phyloP scores from a whole-genome alignment of 2,329 filamentous ascomycete species.

The Epicoccum sorghinum region DNA sequence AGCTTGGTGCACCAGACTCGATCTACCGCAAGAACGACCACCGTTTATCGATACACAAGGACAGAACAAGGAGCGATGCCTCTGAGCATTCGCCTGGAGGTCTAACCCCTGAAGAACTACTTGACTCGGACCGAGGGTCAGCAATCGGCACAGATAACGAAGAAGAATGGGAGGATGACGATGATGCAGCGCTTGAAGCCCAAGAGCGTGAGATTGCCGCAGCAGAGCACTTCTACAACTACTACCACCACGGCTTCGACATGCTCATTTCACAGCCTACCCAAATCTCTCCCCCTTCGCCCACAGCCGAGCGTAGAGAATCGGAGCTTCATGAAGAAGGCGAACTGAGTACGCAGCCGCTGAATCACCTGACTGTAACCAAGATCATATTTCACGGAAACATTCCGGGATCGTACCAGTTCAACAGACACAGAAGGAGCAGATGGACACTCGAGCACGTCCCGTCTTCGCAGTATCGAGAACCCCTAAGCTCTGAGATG shows the following conservation, averaged over 20 bases:
- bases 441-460: conserved; percentile 76
- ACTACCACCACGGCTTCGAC: conserved; percentile 95
- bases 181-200: conserved; percentile 58
- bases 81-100: conserved; percentile 41
- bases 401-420: conserved; percentile 92
- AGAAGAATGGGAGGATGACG: conserved; percentile 55
- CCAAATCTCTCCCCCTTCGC: conserved; percentile 52
- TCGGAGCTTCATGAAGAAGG: conserved; percentile 31
- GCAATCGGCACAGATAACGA: conserved; percentile 47
- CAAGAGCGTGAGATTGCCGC: conserved; percentile 66
- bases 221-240: conserved; percentile 88
- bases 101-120: conserved; percentile 37
- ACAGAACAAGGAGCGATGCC: conserved; percentile 44
- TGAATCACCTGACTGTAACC: conserved; percentile 77
- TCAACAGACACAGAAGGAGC: conserved; percentile 90
- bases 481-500: conserved; percentile 74
- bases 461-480: conserved; percentile 50
- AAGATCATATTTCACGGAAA: conserved; percentile 96
- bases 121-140: conserved; percentile 43
- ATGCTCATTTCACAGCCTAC: conserved; percentile 83
- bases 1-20: conserved; percentile 90
- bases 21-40: conserved; percentile 93
- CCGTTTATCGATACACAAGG: conserved; percentile 79
- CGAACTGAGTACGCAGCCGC: conserved; percentile 38
- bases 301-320: conserved; percentile 62